A percentile compares a stretch with the other conserved stretches of the same genome.
phyloP scores from a whole-genome alignment of 2,329 filamentous ascomycete genomes.

The Phialemonium atrogriseum region DNA sequence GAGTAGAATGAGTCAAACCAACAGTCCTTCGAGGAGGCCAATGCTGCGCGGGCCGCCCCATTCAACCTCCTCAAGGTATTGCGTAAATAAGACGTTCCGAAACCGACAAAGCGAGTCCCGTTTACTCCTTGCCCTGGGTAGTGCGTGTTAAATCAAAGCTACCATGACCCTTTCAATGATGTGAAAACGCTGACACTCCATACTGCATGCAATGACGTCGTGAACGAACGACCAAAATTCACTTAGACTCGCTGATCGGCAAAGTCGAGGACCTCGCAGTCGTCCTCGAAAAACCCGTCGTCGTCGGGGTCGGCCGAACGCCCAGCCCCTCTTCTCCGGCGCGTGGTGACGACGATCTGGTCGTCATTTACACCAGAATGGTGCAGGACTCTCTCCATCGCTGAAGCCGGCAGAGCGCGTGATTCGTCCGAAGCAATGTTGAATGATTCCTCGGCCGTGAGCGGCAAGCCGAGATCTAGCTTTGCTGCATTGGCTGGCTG shows the following conservation, averaged over 20 bases:
- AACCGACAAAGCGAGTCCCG: background rate
- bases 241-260: slow-evolving; percentile 58
- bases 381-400: slow-evolving; percentile 54
- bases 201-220: too few relatives aligned
- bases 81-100: too few relatives aligned
- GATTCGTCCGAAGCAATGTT: slow-evolving; percentile 43
- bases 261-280: slow-evolving; percentile 87
- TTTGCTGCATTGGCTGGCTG: slow-evolving; percentile 40
- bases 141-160: too few relatives aligned
- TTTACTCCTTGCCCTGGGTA: too few relatives aligned
- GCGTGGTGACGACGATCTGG: slow-evolving; percentile 75
- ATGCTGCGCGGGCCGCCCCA: background rate
- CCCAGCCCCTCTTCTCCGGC: slow-evolving; percentile 54
- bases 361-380: slow-evolving; percentile 54
- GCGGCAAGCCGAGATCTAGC: slow-evolving; percentile 43
- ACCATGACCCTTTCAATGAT: background rate
- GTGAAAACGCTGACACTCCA: slow-evolving; percentile 1
- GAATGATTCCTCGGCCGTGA: slow-evolving; percentile 37
- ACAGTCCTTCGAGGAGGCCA: background rate
- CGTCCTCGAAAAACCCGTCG: slow-evolving; percentile 83
- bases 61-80: too few relatives aligned
- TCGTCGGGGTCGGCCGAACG: slow-evolving; percentile 46
- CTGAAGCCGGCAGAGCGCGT: slow-evolving; percentile 52
- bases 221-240: slow-evolving; percentile 1
- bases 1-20: too few relatives aligned